A percentile compares a stretch with the other conserved stretches of the same genome.
Conservation (phyloP, 2,329 filamentous ascomycete genomes). For the Diaporthe nobilis region DNA sequence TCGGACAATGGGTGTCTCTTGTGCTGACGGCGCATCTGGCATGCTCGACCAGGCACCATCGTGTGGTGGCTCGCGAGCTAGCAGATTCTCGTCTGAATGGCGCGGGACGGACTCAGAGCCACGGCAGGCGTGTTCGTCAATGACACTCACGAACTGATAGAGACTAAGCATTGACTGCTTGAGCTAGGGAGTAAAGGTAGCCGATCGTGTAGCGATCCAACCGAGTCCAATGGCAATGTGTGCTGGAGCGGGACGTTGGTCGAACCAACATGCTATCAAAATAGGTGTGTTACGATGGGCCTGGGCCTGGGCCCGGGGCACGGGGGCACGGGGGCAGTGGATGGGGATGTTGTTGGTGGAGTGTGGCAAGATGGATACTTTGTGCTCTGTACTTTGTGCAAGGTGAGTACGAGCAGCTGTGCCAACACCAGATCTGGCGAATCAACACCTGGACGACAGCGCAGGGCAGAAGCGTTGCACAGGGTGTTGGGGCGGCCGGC, state of each 20-base stretch:
- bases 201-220: neutral
- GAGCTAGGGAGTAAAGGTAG: neutral
- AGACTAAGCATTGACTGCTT: neutral
- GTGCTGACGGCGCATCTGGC: neutral
- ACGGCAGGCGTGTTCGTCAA: slow-evolving; percentile 6
- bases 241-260: neutral
- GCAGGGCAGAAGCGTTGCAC: slow-evolving; percentile 1
- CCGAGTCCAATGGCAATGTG: neutral
- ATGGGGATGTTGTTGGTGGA: neutral
- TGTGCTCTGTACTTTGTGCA: neutral
- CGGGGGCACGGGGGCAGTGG: no score
- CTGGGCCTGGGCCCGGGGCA: neutral
- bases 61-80: slow-evolving; percentile 1
- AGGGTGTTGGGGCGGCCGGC: neutral
- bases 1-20: neutral
- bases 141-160: neutral
- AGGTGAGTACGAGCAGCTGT: no score
- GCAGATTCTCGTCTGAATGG: slow-evolving; percentile 13
- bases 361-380: neutral
- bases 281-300: slow-evolving; percentile 2
- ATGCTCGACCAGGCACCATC: neutral
- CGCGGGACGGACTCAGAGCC: slow-evolving; percentile 7
- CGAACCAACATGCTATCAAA: slow-evolving; percentile 5
- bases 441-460: neutral
- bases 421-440: slow-evolving; percentile 1